Conservation (phyloP, 2,329 filamentous ascomycete genomes). For the Penicillium sp. region DNA sequence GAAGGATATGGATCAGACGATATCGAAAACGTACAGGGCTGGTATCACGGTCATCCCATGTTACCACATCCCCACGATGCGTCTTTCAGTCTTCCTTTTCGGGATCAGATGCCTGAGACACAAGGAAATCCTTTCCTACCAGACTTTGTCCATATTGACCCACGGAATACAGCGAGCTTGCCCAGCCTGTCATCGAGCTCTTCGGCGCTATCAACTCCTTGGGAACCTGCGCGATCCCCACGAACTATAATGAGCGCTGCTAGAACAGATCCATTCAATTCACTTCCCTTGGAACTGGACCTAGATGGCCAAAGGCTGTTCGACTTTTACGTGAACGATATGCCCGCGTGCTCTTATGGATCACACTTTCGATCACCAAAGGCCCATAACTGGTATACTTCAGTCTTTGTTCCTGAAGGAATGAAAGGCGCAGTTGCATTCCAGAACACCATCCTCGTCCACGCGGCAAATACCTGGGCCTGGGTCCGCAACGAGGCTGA, state of each 20-base stretch:
- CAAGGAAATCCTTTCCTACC: neutral
- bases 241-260: conserved; percentile 37
- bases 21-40: neutral
- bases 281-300: conserved; percentile 33
- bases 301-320: conserved; percentile 35
- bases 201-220: conserved; percentile 16
- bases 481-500: conserved; percentile 38
- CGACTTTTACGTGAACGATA: conserved; percentile 43
- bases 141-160: neutral
- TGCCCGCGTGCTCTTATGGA: conserved; percentile 42
- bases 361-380: conserved; percentile 33
- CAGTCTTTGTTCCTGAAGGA: conserved; percentile 41
- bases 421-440: conserved; percentile 42
- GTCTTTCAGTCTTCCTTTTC: neutral
- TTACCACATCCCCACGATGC: neutral
- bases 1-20: neutral
- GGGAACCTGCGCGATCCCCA: conserved; percentile 25
- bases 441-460: conserved; percentile 40
- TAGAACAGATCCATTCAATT: conserved; percentile 40
- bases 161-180: conserved; percentile 4
- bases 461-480: conserved; percentile 39
- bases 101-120: conserved; percentile 1
- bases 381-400: conserved; percentile 41
- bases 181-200: conserved; percentile 6
- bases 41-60: neutral